Evolutionary conservation across 2,329 filamentous ascomycete genomes (phyloP), one percentile per base, ranked within the genome.

Genomic region (Aspergillus candidus): DNA sequence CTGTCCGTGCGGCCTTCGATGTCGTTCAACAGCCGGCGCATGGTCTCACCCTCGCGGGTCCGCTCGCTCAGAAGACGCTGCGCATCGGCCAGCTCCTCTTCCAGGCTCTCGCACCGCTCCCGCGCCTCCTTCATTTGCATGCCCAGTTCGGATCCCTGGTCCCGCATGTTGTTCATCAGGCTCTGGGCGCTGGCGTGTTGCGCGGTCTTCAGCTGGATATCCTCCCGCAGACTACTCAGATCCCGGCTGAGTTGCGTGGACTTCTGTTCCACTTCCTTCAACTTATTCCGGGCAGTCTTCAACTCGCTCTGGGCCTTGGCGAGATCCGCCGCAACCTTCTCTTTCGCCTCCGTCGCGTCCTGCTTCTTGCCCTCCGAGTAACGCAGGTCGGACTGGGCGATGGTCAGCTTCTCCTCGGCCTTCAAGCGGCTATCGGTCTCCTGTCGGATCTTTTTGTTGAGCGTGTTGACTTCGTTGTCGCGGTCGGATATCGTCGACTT

Each of bases 61-160:
- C 93, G 83, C 66, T 98, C 93, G 41, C 80, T 82, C 2, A 98
- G 77, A 48, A 96, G 78, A 46, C 88, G 80, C 62, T 94, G 89
- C 3, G 89, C 84, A 66, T 98, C 93, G 1, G 82, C 80, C 1
- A 97, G 75, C 65, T 98, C 93, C 67, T 98, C 93, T 59, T 96
- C 91, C 0, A 97, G 72, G 46, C 83, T 86, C 59, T 96, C 90
- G 32, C 83, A 85, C 53, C 88, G 83, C 39, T 84, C 80, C 49
- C 86, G 82, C 1, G 86, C 81, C 67, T 98, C 93, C 66, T 93
- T 94, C 67, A 96, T 84, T 69, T 96, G 93, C 53, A 88, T 85
- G 4, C 83, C 83, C 59, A 97, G 78, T 70, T 98, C 93, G 1
- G 86, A 79, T 0, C 84, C 85, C 70, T 97, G 89, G 57, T 96